Percentiles rank a stretch among this genome's conserved stretches.
Evolutionary conservation across 2,329 filamentous ascomycete genomes (phyloP).

Genomic region (Pseudocercospora crystallina): DNA sequence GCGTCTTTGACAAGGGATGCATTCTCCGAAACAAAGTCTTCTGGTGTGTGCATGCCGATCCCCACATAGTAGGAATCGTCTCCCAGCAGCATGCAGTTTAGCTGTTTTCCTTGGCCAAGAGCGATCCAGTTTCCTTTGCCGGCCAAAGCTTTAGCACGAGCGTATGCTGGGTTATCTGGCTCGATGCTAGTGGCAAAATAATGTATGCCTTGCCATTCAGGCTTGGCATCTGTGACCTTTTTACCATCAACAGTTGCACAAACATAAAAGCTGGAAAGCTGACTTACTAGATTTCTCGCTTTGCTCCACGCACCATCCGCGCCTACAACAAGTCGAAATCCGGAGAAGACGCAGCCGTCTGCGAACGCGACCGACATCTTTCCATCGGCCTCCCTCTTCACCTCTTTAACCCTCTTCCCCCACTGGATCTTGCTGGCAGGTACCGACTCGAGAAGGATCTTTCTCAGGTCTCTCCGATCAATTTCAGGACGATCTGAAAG

Average conservation of each 20-base stretch:
- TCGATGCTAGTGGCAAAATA: slow-evolving; percentile 33
- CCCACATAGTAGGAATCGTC: slow-evolving; percentile 25
- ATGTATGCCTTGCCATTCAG: slow-evolving; percentile 37
- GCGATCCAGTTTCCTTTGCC: slow-evolving; percentile 32
- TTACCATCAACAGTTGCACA: background rate
- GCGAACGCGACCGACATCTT: slow-evolving; percentile 29
- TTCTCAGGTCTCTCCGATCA: slow-evolving; percentile 39
- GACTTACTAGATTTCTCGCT: slow-evolving; percentile 32
- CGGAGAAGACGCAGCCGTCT: slow-evolving; percentile 34
- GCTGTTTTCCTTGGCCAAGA: slow-evolving; percentile 19
- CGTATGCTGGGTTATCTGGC: slow-evolving; percentile 32
- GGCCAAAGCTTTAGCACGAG: slow-evolving; percentile 26
- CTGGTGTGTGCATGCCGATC: slow-evolving; percentile 21
- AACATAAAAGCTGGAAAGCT: background rate
- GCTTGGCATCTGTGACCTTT: slow-evolving; percentile 37
- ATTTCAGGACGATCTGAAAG: slow-evolving; percentile 39
- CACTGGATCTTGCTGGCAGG: slow-evolving; percentile 37
- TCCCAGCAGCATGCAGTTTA: slow-evolving; percentile 23
- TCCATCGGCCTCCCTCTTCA: slow-evolving; percentile 21
- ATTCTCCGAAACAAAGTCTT: slow-evolving; percentile 19
- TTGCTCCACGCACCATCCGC: slow-evolving; percentile 52
- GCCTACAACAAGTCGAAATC: slow-evolving; percentile 49
- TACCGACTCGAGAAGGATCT: slow-evolving; percentile 39
- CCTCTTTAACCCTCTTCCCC: slow-evolving; percentile 29
- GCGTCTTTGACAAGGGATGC: slow-evolving; percentile 33